Base-by-base conservation (phyloP, 2,329 filamentous ascomycete genomes). In the Amauroascus verrucosus region DNA sequence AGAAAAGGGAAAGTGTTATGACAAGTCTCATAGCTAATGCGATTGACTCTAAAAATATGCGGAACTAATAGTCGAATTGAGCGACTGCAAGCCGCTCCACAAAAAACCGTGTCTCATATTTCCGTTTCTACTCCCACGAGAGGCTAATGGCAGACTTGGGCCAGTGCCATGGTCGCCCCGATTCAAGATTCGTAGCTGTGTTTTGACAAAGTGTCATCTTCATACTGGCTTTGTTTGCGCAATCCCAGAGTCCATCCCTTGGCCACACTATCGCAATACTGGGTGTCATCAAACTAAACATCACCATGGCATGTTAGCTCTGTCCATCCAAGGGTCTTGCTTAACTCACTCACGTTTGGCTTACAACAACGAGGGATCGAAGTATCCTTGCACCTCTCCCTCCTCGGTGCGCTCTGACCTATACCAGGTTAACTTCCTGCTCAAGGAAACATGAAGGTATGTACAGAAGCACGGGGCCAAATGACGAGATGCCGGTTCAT, bases 341-440 rank as follows among this genome's bases (percentile, higher is more conserved):
- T 35, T 33, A 44, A 51, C 40, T 30, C 9, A 50, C 48, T 50
- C 37, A 50, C 48, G 13, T 50, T 50, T 22, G 51, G 37, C 53
- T 55, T 55, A 47, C 57, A 58, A 32, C 57, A 58, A 24, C 48
- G 41, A 40, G 54, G 55, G 18, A 40, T 35, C 2, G 18, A 26
- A 14, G 37, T 38, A 24, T 57, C 38, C 30, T 30, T 41, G 43
- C 57, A 58, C 14, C 51, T 52, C 14, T 52, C 46, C 20, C 35
- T 57, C 35, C 55, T 48, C 7, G 57, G 57, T 18, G 57, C 52
- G 6, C 33, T 11, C 3, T 46, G 3, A 35, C 55, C 55, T 57
- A 22, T 41, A 24, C 13, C 6, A 20, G 8, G 43, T 45, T n/a
- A 45, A 20, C 26, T 32, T 30, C 16, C 13, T 3, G 1, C 43